Conservation (phyloP, 2,329 filamentous ascomycete species). For the Aureobasidium uvarum region DNA sequence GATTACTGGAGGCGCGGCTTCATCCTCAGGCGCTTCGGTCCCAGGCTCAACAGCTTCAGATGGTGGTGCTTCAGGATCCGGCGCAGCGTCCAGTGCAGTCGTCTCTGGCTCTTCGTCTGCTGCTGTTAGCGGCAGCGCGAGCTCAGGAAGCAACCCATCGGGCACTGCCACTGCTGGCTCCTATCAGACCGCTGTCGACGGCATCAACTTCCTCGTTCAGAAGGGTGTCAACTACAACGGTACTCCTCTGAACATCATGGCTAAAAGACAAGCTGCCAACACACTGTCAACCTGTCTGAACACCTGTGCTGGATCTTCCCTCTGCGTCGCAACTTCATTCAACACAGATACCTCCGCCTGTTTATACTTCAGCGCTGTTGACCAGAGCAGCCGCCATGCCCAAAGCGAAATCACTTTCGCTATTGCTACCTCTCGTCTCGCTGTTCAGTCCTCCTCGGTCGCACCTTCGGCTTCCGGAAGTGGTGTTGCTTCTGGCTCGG, state of each 20-base stretch:
- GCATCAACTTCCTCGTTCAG: background rate
- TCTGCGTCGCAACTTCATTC: conserved; percentile 14
- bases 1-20: background rate
- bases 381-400: background rate
- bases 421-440: conserved; percentile 8
- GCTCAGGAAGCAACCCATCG: background rate
- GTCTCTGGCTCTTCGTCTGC: background rate
- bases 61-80: background rate
- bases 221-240: conserved; percentile 1
- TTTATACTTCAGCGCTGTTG: conserved; percentile 6
- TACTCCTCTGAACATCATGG: background rate
- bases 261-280: conserved; percentile 7
- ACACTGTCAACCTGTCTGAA: background rate
- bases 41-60: background rate
- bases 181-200: background rate
- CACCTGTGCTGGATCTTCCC: background rate
- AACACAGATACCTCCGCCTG: background rate
- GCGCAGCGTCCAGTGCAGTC: background rate
- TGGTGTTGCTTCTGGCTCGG: background rate
- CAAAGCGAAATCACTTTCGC: background rate
- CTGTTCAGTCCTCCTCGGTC: background rate
- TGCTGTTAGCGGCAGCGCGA: background rate
- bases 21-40: background rate
- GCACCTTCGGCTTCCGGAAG: background rate
- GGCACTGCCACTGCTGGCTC: background rate